These are phyloP conservation scores for Begonia peltatifolia DNA, from an alignment of 306 rosid genomes.

Conservation along the genomic window DNA sequence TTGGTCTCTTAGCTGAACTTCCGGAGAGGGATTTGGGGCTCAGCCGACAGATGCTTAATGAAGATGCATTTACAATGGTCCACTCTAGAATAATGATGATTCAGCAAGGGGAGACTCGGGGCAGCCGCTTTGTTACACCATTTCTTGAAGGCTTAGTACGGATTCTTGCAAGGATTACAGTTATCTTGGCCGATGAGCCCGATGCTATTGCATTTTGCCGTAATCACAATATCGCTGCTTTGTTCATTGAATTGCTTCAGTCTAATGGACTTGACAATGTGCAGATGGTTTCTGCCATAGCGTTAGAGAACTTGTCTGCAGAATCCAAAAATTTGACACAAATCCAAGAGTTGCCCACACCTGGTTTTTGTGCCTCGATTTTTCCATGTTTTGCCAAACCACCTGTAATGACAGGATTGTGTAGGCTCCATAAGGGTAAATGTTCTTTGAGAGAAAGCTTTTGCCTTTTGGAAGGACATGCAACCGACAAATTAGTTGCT, in stretches of 20 bases:
- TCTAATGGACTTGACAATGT: slow-evolving; percentile 81
- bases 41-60: slow-evolving; percentile 90
- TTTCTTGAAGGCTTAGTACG: slow-evolving; percentile 80
- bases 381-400: slow-evolving; percentile 56
- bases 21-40: slow-evolving; percentile 98
- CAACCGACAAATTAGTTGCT: slow-evolving; percentile 64
- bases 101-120: slow-evolving; percentile 69
- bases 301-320: slow-evolving; percentile 74
- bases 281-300: slow-evolving; percentile 89
- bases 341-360: slow-evolving; percentile 49
- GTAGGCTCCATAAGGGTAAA: slow-evolving; percentile 69
- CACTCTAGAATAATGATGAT: slow-evolving; percentile 39
- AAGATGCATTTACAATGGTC: slow-evolving; percentile 59
- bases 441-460: slow-evolving; percentile 71
- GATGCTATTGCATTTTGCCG: slow-evolving; percentile 64
- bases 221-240: slow-evolving; percentile 41
- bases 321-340: slow-evolving; percentile 62
- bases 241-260: slow-evolving; percentile 69
- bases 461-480: slow-evolving; percentile 77
- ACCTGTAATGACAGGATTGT: slow-evolving; percentile 53
- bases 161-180: slow-evolving; percentile 75
- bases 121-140: slow-evolving; percentile 78
- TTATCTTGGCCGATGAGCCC: slow-evolving; percentile 59
- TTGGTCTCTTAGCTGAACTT: slow-evolving; percentile 76
- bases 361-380: slow-evolving; percentile 49